Conservation (phyloP, 1,139 yeast species). For the Magnusiomyces fungicola region DNA sequence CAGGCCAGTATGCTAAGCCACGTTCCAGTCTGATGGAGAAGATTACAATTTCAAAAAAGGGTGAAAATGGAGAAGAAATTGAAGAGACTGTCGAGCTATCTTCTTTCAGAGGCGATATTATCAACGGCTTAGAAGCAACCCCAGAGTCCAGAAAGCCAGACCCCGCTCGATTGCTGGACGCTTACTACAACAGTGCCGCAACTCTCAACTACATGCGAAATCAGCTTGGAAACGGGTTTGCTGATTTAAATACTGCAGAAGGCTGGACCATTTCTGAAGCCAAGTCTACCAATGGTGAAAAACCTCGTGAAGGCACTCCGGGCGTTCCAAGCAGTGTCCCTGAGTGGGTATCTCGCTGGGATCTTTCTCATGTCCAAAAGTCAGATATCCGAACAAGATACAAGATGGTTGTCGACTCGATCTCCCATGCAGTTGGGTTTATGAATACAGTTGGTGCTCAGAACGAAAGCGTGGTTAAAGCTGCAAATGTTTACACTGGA, state of each 20-base stretch:
- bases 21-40: conserved; percentile 38
- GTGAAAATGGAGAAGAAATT: conserved; percentile 33
- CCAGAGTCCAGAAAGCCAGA: conserved; percentile 36
- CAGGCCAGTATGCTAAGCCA: conserved; percentile 43
- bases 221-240: conserved; percentile 35
- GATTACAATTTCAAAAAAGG: conserved; percentile 15
- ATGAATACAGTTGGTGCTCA: conserved; percentile 38
- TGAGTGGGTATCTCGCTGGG: conserved; percentile 28
- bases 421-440: conserved; percentile 35
- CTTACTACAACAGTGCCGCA: conserved; percentile 42
- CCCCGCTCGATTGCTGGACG: conserved; percentile 36
- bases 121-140: conserved; percentile 34
- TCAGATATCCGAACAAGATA: conserved; percentile 33
- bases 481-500: conserved; percentile 37
- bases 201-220: conserved; percentile 37
- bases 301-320: not conserved
- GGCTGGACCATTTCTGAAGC: not conserved
- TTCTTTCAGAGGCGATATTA: conserved; percentile 39
- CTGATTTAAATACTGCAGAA: conserved; percentile 30
- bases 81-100: conserved; percentile 18
- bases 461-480: conserved; percentile 25
- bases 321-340: too few relatives aligned
- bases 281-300: not conserved
- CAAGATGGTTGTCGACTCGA: conserved; percentile 32
- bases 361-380: conserved; percentile 36